Percentiles rank a stretch among this genome's conserved stretches.
These are phyloP conservation scores for Exophiala spinifera DNA, from an alignment of 2,329 filamentous ascomycete genomes.

Conservation along the genomic window DNA sequence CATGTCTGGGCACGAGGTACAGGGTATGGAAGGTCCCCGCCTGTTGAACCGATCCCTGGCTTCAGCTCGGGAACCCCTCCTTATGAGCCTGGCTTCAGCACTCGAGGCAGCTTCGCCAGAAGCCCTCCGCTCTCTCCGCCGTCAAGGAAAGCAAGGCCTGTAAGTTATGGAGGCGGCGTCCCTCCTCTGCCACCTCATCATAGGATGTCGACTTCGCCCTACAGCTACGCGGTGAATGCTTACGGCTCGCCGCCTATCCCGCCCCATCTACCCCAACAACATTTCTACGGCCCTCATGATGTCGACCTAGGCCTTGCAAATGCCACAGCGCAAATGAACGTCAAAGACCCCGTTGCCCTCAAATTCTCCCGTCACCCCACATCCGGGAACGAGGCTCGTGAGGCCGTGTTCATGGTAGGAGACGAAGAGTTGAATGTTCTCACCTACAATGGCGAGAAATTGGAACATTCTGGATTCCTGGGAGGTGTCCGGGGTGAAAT, in stretches of 20 bases:
- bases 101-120: constrained; percentile 39
- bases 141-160: constrained; percentile 38
- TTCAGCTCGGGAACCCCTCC: constrained; percentile 38
- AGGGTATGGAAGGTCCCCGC: constrained; percentile 21
- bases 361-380: constrained; percentile 17
- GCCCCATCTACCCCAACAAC: constrained; percentile 71
- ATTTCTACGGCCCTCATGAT: constrained; percentile 74
- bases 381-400: constrained; percentile 26
- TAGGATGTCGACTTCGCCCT: constrained; percentile 30
- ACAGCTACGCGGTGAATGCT: constrained; percentile 40
- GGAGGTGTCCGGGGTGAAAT: constrained; percentile 77
- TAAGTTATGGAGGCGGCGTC: constrained; percentile 43
- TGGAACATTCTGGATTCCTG: constrained; percentile 67
- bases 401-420: constrained; percentile 76
- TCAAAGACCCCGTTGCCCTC: constrained; percentile 12
- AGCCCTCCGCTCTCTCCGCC: constrained; percentile 46
- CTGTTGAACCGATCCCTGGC: constrained; percentile 19
- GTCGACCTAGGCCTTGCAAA: constrained; percentile 58
- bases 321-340: constrained; percentile 21
- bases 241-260: constrained; percentile 56
- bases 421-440: constrained; percentile 78
- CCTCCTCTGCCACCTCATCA: constrained; percentile 31
- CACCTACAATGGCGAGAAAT: constrained; percentile 66
- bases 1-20: constrained; percentile 18
- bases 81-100: constrained; percentile 38